Evolutionary conservation across 2,329 filamentous ascomycete genomes (phyloP).

Genomic region (Penicillium sp.): DNA sequence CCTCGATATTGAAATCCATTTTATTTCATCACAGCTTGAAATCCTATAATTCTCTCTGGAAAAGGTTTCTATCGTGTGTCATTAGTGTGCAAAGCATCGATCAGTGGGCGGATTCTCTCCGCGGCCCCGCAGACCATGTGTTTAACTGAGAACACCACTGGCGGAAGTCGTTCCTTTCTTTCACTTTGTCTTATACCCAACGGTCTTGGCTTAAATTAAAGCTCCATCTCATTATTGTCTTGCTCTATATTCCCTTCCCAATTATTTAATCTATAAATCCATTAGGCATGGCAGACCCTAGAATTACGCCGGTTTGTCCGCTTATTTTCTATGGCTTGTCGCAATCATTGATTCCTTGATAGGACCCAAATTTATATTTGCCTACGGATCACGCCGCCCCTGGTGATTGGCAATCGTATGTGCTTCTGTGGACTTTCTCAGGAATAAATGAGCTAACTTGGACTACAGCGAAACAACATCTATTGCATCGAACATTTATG

Average conservation of each 20-base stretch:
- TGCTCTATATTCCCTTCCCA: not conserved
- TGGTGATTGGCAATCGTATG: constrained; percentile 8
- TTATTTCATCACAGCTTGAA: not conserved
- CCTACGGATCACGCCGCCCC: not conserved
- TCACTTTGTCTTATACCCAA: not conserved
- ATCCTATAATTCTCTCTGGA: not conserved
- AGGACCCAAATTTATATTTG: constrained; percentile 6
- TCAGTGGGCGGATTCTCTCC: not conserved
- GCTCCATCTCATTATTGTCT: not conserved
- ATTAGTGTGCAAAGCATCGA: not conserved
- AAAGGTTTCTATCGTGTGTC: not conserved
- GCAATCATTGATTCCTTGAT: not conserved
- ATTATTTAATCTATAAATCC: not conserved
- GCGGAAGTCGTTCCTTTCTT: not conserved
- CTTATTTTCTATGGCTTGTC: not conserved
- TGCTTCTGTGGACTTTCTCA: not conserved
- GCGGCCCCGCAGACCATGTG: not conserved
- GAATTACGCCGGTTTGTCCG: not conserved
- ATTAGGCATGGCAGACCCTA: not conserved
- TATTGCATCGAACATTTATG: constrained; percentile 3
- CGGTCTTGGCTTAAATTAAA: not conserved
- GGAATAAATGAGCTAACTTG: not conserved
- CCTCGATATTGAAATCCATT: not conserved
- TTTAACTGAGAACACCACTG: not conserved
- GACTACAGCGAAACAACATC: constrained; percentile 12